phyloP scores from a whole-genome alignment of 495 filamentous ascomycete species.

The Platismatia glauca region DNA sequence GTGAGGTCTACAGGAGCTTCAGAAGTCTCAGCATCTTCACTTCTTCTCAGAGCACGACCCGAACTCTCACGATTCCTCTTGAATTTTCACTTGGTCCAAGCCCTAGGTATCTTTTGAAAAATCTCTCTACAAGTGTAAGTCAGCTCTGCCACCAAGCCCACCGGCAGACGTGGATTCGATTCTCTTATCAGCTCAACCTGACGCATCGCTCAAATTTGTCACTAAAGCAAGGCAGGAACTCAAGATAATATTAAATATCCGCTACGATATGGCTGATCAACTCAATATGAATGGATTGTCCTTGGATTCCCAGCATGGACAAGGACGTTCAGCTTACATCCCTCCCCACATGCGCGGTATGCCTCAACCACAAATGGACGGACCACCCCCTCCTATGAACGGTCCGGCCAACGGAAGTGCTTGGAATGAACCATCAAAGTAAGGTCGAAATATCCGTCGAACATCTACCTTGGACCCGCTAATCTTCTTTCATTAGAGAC shows the following conservation, averaged over 20 bases:
- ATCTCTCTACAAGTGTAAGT: conserved; percentile 1
- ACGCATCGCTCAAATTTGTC: background rate
- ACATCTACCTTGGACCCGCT: background rate
- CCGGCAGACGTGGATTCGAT: background rate
- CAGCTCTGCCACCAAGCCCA: background rate
- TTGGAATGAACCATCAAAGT: conserved; percentile 48
- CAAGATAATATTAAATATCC: background rate
- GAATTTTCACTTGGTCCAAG: background rate
- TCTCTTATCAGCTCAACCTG: conserved; percentile 12
- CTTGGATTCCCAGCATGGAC: conserved; percentile 65
- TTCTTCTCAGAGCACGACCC: background rate
- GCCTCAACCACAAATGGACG: conserved; percentile 38
- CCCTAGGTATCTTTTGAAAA: background rate
- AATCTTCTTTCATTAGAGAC: conserved; percentile 7
- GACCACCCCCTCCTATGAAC: conserved; percentile 32
- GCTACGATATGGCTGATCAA: conserved; percentile 76
- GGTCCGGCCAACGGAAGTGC: conserved; percentile 50
- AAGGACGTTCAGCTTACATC: conserved; percentile 74
- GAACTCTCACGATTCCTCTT: background rate
- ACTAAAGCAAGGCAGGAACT: background rate
- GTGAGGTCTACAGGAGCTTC: background rate
- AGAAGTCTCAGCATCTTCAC: conserved; percentile 5
- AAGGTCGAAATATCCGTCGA: conserved; percentile 24
- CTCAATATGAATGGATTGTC: conserved; percentile 83
- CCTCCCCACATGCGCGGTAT: conserved; percentile 83